Evolutionary conservation across 805 yeast species (phyloP), one percentile per base, ranked within the genome.

Genomic region (Sugiyamaella americana): DNA sequence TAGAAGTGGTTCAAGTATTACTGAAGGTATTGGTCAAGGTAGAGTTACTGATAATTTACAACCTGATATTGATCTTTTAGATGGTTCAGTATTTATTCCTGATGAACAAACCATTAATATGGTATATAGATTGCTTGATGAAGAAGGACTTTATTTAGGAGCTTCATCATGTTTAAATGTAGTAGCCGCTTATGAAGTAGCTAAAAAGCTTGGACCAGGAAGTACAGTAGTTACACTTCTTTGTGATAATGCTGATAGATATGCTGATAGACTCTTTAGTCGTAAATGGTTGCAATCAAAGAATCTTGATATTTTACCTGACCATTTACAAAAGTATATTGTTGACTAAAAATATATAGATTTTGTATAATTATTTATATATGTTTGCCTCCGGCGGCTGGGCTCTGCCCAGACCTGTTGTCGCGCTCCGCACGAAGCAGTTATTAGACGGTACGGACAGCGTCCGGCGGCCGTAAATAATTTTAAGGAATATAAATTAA

Each of bases 21-120:
- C 96, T 23, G 97, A 89, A 68, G 97, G 97, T 26, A 87, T 89
- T 67, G 97, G 97, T 23, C 97, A 89, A 67, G 96, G 96, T 40
- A 76, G 97, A 58, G 83, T 89, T 58, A 89, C 96, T 4, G 83
- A 77, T 52, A 89, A 89, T 64, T 73, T 89, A 64, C 72, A 71
- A 16, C 84, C 79, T 38, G 96, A 87, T 52, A 68, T 87, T 23
- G 82, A 73, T 5, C 63, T 81, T 26, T 72, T 87, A 32, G 96
- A 89, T 61, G 95, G 82, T 56, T 94, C 96, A 1, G 65, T 85
- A 41, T 74, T 76, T 54, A 78, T 89, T 44, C 78, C 88, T 1
- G 97, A 89, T 66, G 83, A 75, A 48, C 84, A 82, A 52, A 75
- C 93, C 11, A 87, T 89, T 56, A 79, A 72, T 37, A 89, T 89